Base-by-base conservation (phyloP, 805 yeast genomes). In the Clavispora vitiphila region DNA sequence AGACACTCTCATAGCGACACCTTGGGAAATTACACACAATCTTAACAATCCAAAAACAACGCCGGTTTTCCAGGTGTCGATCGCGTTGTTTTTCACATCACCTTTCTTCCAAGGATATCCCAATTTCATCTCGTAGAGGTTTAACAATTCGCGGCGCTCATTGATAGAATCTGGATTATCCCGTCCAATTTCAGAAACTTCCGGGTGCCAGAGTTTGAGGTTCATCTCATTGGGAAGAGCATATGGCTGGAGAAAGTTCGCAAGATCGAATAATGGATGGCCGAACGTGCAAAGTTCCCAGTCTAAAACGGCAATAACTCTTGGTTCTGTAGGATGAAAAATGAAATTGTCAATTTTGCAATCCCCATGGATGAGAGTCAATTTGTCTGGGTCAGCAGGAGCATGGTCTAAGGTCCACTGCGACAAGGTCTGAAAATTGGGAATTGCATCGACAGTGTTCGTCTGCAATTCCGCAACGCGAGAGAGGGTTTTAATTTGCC, bases 251-350 rank as follows among this genome's bases (percentile, higher is more conserved):
- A 80, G 60, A 22, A 78, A 63, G 52, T 80, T 80, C 14, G 82
- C 76, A 23, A 80, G 60, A 50, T 80, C 86, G 44, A 81, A 79
- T 35, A 79, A 56, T 1, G 86, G 86, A 49, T 79, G 82, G 0
- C 86, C 86, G 43, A 76, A 63, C 0, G 85, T 80, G 47, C 83
- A 77, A 30, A 80, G 60, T 54, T 80, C 86, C 86, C 86, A 80
- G 53, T 80, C 85, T 32, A 80, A 62, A 2, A 80, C 75, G 0
- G 83, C 83, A 37, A 73, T 60, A 3, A 79, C 77, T 34, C 57
- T 55, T 16, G 72, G 71, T 35, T 69, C 66, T 1, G 69, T 71
- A 48, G 78, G 79, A 58, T 82, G 73, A 62, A 75, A 74, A 25
- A 84, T 71, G 48, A 83, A 65, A 62, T 83, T 71, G 67, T 84